phyloP scores from a whole-genome alignment of 1,284 basidiomycete species.

The Anthracocystis setariae region DNA sequence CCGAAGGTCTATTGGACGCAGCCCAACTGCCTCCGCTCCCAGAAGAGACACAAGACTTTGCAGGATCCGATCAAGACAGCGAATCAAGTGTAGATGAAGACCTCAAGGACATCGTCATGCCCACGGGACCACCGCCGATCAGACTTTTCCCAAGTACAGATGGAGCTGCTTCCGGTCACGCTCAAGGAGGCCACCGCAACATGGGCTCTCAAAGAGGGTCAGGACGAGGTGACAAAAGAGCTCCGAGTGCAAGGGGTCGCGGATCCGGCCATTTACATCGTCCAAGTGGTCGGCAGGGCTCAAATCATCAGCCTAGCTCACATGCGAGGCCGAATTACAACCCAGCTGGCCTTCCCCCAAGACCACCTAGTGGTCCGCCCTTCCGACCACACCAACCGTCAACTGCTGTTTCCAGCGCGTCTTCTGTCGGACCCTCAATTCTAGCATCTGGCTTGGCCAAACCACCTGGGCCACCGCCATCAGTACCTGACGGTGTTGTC shows the following conservation, averaged over 20 bases:
- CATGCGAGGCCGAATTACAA: slow-evolving; percentile 1
- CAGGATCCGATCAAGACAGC: slow-evolving; percentile 21
- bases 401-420: not conserved
- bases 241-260: slow-evolving; percentile 6
- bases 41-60: slow-evolving; percentile 16
- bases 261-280: slow-evolving; percentile 6
- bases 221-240: not conserved
- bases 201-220: not conserved
- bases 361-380: slow-evolving; percentile 1
- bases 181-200: not conserved
- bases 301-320: not conserved
- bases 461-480: slow-evolving; percentile 35
- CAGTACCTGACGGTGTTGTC: slow-evolving; percentile 32
- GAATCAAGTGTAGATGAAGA: slow-evolving; percentile 58
- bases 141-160: not conserved
- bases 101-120: slow-evolving; percentile 63
- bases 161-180: not conserved
- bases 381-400: not conserved
- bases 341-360: not conserved
- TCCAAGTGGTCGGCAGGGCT: slow-evolving; percentile 5
- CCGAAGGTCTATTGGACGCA: slow-evolving; percentile 42
- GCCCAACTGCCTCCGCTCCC: slow-evolving; percentile 36
- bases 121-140: slow-evolving; percentile 54
- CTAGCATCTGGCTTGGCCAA: slow-evolving; percentile 3
- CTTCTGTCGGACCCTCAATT: not conserved